Base-by-base conservation (phyloP, 2,329 filamentous ascomycete genomes). In the Exophiala mesophila region DNA sequence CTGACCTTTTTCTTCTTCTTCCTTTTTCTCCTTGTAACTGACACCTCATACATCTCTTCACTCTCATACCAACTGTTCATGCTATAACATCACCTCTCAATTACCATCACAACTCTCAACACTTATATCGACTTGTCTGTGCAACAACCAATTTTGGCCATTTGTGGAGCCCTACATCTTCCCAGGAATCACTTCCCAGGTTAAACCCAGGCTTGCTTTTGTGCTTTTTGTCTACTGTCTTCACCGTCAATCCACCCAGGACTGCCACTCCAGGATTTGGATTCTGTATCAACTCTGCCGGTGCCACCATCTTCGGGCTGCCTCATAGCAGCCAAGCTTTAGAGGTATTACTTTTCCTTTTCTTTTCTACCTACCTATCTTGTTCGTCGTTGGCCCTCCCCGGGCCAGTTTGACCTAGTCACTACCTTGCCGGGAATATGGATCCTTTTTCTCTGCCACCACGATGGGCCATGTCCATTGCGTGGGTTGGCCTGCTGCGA, bases 111-210 rank as follows among this genome's bases (percentile, higher is more conserved):
- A 7, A 17, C 29, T 17, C 7, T 32, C 29, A 7, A 32, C 29
- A 32, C 29, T 13, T n/a, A 15, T 8, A 28, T 28, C n/a, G 8
- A 28, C n/a, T 28, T 28, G 8, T 8, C 24, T 28, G 8, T 28
- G 8, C n/a, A 8, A 8, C 24, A n/a, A 8, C 24, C 8, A n/a
- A 8, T 8, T 28, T 8, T 28, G 29, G 16, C 29, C 10, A 13
- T 32, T 7, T 34, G 4, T 34, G 15, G 32, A 18, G 6, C n/a
- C 16, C 32, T 23, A 47, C 46, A 36, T 52, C 51, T 48, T 50
- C 46, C 51, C 49, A 47, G 45, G 52, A 53, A n/a, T n/a, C n/a
- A 50, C 41, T 52, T 51, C 52, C 51, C 50, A 30, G 53, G 49
- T 50, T 48, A 29, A 18, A 48, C 54, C 50, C 53, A 59, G 42